Percentiles rank a stretch among this genome's conserved stretches.
phyloP scores from a whole-genome alignment of 345 rosid species.

The Nasturtium officinale region DNA sequence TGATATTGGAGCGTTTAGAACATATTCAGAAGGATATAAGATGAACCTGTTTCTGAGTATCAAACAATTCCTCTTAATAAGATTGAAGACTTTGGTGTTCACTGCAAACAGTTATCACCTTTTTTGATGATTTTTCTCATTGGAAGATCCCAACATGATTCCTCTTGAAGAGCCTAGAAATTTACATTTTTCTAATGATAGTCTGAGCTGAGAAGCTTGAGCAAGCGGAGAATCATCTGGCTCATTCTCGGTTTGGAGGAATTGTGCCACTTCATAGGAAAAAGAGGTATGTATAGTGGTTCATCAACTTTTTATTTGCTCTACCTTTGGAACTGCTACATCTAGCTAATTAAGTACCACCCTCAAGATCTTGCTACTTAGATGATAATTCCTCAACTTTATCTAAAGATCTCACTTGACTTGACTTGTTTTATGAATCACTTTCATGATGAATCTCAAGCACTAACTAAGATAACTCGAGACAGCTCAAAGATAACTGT shows the following conservation, averaged over 20 bases:
- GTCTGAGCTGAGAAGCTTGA: conserved; percentile 98
- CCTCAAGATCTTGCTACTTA: not conserved
- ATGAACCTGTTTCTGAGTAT: conserved; percentile 55
- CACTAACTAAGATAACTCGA: conserved; percentile 78
- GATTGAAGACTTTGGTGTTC: conserved; percentile 51
- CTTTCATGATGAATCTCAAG: conserved; percentile 84
- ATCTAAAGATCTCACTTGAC: not conserved
- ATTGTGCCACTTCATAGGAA: conserved; percentile 62
- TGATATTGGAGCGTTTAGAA: conserved; percentile 97
- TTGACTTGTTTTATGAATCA: conserved; percentile 1
- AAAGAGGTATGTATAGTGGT: conserved; percentile 68
- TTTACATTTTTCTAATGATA: no score
- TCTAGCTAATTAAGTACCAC: not conserved
- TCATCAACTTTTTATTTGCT: not conserved
- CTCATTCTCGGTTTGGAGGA: conserved; percentile 79
- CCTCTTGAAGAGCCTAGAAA: no score
- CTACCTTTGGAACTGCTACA: not conserved
- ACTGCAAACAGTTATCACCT: conserved; percentile 82
- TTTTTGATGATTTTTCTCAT: not conserved
- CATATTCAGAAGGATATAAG: conserved; percentile 69
- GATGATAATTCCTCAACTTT: conserved; percentile 1
- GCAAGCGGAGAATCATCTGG: conserved; percentile 86
- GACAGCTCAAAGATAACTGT: conserved; percentile 91
- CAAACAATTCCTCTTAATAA: conserved; percentile 91
- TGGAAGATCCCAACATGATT: not conserved